Evolutionary conservation across 768 basidiomycete genomes (phyloP), one percentile per base, ranked within the genome.

Genomic region (Mycena belliarum): DNA sequence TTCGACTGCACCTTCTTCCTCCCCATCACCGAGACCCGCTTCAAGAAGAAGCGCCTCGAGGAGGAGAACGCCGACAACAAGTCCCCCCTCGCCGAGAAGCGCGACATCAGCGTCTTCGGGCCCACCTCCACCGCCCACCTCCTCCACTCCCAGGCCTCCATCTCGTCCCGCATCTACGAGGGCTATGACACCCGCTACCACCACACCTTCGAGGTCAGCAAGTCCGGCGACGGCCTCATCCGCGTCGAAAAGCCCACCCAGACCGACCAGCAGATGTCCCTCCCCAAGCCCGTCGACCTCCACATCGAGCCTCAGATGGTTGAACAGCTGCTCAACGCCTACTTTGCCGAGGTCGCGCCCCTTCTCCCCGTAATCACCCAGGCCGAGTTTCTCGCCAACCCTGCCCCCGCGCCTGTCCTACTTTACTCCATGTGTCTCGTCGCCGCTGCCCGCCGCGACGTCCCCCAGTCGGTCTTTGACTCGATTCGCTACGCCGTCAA

Each of bases 1-100:
- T 92, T 95, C 64, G 93, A 96, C 63, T 97, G 96, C 71, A 97
- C 95, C 6, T 97, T 95, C 75, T 96, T 97, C 79, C 85, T 98
- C 14, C 97, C 97, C 38, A 99, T 99, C 65, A 93, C 96, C 11
- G 97, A 98, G 73, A 99, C 97, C 0, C 88, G 97, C 20, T 99
- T 98, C 82, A 98, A 98, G 77, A 97, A 97, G 79, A 94, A 94
- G 76, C 89, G 90, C 64, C 56, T 86, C 42, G 90, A 94, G 4
- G 63, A 66, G 23, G 77, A 77, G 29, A 74, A 75, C 41, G 76
- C 76, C 47, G 75, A 76, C n/a, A 57, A 68, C 45, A 65, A 65
- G 53, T 49, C 69, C 23, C 63, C 59, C 29, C 25, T 37, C 37
- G 56, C 38, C 20, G 60, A 56, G 37, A 80, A 74, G 59, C 78